Percentiles rank a stretch among this genome's conserved stretches.
Conservation (phyloP, 2,329 filamentous ascomycete species). For the Pseudogymnoascus sp. region DNA sequence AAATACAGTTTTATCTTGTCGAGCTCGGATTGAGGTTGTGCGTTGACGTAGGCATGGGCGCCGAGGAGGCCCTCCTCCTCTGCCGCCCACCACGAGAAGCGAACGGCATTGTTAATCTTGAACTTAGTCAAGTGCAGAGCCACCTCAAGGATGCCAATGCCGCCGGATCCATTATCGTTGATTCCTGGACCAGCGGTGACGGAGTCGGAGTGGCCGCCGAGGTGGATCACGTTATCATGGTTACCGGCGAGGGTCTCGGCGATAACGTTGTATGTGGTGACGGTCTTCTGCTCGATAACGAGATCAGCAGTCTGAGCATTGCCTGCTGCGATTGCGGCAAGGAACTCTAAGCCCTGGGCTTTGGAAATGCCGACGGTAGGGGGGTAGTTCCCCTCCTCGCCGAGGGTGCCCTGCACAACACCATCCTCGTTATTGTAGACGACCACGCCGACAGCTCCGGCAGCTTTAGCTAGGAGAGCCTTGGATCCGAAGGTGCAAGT, state of each 20-base stretch:
- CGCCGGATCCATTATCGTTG: slow-evolving; percentile 57
- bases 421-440: slow-evolving; percentile 16
- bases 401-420: slow-evolving; percentile 15
- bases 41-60: slow-evolving; percentile 45
- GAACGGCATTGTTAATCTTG: slow-evolving; percentile 48
- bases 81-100: slow-evolving; percentile 56
- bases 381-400: slow-evolving; percentile 13
- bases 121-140: slow-evolving; percentile 50
- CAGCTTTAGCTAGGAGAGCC: slow-evolving; percentile 41
- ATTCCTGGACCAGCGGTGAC: slow-evolving; percentile 54
- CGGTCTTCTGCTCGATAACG: slow-evolving; percentile 10
- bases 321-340: slow-evolving; percentile 9
- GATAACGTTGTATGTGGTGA: slow-evolving; percentile 16
- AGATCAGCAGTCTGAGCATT: slow-evolving; percentile 14
- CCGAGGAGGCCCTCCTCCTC: slow-evolving; percentile 57
- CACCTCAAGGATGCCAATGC: slow-evolving; percentile 48
- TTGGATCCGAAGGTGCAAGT: slow-evolving; percentile 48
- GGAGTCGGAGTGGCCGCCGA: slow-evolving; percentile 54
- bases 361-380: slow-evolving; percentile 15
- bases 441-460: slow-evolving; percentile 48
- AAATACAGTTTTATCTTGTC: slow-evolving; percentile 50
- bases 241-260: slow-evolving; percentile 51
- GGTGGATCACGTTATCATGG: slow-evolving; percentile 47
- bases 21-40: slow-evolving; percentile 39
- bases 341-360: slow-evolving; percentile 13